Evolutionary conservation across 176 grass and related monocot genomes (phyloP).

Genomic region (Paspalum vaginatum): DNA sequence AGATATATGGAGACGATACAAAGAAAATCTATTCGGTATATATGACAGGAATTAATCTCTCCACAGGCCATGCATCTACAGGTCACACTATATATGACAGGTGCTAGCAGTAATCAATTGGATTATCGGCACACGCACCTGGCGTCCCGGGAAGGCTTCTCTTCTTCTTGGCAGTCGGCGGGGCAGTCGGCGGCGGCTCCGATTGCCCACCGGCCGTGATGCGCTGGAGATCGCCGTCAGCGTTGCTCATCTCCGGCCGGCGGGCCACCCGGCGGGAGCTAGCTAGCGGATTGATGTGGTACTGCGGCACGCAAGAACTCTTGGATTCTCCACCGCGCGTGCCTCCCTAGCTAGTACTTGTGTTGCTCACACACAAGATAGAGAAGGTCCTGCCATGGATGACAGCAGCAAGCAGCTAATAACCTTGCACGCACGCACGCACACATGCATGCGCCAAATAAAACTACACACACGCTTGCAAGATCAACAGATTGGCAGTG

Average conservation of each 20-base stretch:
- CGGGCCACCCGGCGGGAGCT: background rate
- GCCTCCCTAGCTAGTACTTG: background rate
- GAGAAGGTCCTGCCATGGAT: conserved; percentile 55
- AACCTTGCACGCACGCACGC: conserved; percentile 14
- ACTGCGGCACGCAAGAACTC: conserved; percentile 36
- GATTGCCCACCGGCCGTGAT: background rate
- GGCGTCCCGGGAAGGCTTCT: conserved; percentile 84
- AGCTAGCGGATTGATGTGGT: conserved; percentile 33
- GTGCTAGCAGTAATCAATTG: background rate
- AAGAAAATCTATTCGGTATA: too few relatives aligned
- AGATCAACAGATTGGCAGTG: background rate
- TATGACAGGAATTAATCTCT: background rate
- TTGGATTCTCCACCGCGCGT: conserved; percentile 23
- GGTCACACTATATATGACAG: background rate
- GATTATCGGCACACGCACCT: conserved; percentile 45
- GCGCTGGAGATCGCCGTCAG: conserved; percentile 29
- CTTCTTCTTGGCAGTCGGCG: conserved; percentile 61
- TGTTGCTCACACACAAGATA: conserved; percentile 30
- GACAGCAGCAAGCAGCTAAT: background rate
- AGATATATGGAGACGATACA: background rate
- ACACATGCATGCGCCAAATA: background rate
- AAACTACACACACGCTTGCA: background rate
- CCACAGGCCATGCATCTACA: background rate
- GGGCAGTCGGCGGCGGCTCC: conserved; percentile 14
- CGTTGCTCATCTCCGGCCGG: conserved; percentile 19